phyloP scores from a whole-genome alignment of 1,284 basidiomycete species.

The Boletus semigastroideus region DNA sequence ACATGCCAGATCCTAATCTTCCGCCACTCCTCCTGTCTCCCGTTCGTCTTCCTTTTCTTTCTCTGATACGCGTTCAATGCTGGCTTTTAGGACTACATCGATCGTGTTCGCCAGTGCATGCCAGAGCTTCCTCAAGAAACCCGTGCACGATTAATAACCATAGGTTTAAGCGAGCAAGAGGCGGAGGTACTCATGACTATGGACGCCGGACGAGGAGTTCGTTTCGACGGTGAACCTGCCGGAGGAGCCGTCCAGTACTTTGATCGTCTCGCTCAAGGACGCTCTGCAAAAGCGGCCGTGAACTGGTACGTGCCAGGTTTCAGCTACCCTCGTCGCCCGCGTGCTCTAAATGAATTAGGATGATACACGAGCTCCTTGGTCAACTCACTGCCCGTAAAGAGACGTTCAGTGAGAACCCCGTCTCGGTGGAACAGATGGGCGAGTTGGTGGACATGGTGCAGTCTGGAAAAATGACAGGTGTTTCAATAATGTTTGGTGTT shows the following conservation, averaged over 20 bases:
- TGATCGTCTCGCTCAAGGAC: slow-evolving; percentile 57
- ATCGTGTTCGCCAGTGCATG: slow-evolving; percentile 53
- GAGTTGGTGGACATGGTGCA: slow-evolving; percentile 80
- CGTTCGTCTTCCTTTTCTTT: slow-evolving; percentile 35
- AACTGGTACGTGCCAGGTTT: slow-evolving; percentile 71
- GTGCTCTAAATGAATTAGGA: slow-evolving; percentile 49
- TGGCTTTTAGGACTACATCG: slow-evolving; percentile 55
- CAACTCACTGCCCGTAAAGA: slow-evolving; percentile 63
- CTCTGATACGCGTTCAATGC: background rate
- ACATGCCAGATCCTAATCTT: slow-evolving; percentile 97
- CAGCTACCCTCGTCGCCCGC: background rate
- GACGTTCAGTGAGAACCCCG: slow-evolving; percentile 60
- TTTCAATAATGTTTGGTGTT: background rate
- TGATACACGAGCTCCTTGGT: slow-evolving; percentile 84
- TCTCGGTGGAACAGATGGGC: slow-evolving; percentile 67
- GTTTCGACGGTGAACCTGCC: slow-evolving; percentile 57
- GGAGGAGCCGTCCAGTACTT: slow-evolving; percentile 70
- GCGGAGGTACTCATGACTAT: slow-evolving; percentile 76
- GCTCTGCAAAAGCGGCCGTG: slow-evolving; percentile 69
- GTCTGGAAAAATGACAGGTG: slow-evolving; percentile 65
- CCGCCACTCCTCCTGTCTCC: slow-evolving; percentile 71
- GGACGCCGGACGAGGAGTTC: slow-evolving; percentile 62
- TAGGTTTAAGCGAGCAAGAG: slow-evolving; percentile 63
- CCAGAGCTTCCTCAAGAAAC: slow-evolving; percentile 80
- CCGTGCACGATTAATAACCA: slow-evolving; percentile 53